Percentiles rank a stretch among this genome's conserved stretches.
Conservation (phyloP, 2,329 filamentous ascomycete genomes). For the Ambrosiella cleistominuta region DNA sequence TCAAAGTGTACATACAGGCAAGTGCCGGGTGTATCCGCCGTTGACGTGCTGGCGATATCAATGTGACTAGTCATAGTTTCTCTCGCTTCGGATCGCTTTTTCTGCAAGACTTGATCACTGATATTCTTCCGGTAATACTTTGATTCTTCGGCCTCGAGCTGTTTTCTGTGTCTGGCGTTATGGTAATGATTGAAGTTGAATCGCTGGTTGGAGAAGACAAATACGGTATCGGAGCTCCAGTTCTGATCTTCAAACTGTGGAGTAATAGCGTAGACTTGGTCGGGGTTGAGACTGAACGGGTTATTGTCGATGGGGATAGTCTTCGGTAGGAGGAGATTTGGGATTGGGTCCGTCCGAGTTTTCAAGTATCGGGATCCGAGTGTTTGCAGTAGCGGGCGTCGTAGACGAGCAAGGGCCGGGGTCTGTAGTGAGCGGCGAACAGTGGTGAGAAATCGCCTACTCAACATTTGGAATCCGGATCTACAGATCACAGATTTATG, state of each 20-base stretch:
- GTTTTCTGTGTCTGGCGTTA: neutral
- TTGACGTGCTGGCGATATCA: constrained; percentile 65
- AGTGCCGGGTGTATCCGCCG: constrained; percentile 73
- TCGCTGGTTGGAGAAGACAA: constrained; percentile 9
- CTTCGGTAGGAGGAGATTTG: neutral
- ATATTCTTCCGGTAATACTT: neutral
- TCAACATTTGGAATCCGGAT: neutral
- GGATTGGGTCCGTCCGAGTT: neutral
- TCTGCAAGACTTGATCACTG: neutral
- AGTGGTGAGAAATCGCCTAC: neutral
- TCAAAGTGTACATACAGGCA: constrained; percentile 64
- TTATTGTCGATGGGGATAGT: constrained; percentile 5
- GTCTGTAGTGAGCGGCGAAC: neutral
- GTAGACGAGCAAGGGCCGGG: neutral
- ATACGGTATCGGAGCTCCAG: constrained; percentile 12
- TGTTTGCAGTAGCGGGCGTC: neutral
- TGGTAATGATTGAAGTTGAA: neutral
- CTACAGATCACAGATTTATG: neutral
- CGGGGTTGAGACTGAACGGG: constrained; percentile 2
- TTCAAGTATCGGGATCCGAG: neutral
- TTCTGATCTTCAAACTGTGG: constrained; percentile 3
- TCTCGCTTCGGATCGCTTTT: neutral
- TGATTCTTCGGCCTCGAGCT: neutral
- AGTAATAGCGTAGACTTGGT: constrained; percentile 9
- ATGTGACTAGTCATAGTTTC: constrained; percentile 53